phyloP scores from a whole-genome alignment of 2,329 filamentous ascomycete genomes.

The Exophiala aquamarina region DNA sequence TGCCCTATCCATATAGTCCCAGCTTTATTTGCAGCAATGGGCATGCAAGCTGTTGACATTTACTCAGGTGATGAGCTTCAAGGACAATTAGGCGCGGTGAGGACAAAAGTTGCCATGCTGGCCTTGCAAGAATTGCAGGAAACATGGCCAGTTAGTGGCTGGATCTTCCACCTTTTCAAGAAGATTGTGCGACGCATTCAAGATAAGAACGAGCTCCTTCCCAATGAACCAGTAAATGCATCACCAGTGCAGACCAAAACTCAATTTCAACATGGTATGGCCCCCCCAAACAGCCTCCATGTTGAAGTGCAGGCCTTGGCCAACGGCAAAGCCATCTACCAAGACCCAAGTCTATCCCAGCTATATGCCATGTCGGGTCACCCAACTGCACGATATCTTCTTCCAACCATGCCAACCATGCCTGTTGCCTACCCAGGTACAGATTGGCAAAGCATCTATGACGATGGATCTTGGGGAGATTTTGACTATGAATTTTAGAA shows the following conservation, averaged over 20 bases:
- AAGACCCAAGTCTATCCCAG: constrained; percentile 16
- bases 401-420: constrained; percentile 10
- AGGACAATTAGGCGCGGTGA: constrained; percentile 29
- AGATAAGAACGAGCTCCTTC: constrained; percentile 15
- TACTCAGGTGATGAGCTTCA: constrained; percentile 26
- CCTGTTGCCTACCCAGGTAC: constrained; percentile 11
- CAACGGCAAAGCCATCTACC: constrained; percentile 11
- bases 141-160: constrained; percentile 30
- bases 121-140: constrained; percentile 28
- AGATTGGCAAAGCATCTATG: constrained; percentile 19
- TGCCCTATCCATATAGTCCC: constrained; percentile 27
- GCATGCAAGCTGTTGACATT: constrained; percentile 30
- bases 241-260: constrained; percentile 13
- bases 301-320: background rate
- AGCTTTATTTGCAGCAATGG: constrained; percentile 28
- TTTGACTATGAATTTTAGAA: constrained; percentile 20
- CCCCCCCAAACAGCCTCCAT: background rate
- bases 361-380: constrained; percentile 14
- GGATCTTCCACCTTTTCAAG: constrained; percentile 27
- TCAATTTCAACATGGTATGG: background rate
- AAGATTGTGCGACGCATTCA: constrained; percentile 22
- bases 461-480: constrained; percentile 20
- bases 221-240: constrained; percentile 17
- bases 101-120: constrained; percentile 29
- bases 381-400: constrained; percentile 8